Evolutionary conservation across 495 filamentous ascomycete species (phyloP), one percentile per base, ranked within the genome.

Genomic region (Aspergillus sclerotioniger): DNA sequence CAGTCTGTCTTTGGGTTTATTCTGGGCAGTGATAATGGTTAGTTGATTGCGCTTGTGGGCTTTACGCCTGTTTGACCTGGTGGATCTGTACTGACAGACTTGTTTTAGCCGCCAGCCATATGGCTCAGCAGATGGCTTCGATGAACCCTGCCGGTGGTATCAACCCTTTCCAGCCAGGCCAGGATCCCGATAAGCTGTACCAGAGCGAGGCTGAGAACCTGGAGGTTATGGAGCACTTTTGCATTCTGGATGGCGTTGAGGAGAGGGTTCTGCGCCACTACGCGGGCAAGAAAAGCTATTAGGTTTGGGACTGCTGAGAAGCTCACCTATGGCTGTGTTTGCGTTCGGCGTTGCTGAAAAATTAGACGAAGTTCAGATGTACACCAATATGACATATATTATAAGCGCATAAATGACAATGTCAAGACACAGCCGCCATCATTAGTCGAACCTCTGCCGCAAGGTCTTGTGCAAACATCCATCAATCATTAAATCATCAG

Each of bases 1-100:
- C 93, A 97, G 71, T 89, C 92, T 49, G 92, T 98, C n/a, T 98
- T 97, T 75, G 96, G 91, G 61, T 98, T 96, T 70, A 85, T 98
- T 47, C 82, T 98, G 19, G 94, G 94, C 12, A 93, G 88, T 70
- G 93, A 98, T 62, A 98, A 98, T 68, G 84, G 92, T 96, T 77
- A 72, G 86, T 64, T 51, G 39, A 19, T 46, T 17, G 15, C 35
- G 19, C 15, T 43, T 25, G 4, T 13, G 3, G 35, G 15, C 6
- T 16, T 52, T 49, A 2, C 35, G 8, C 16, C 16, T 15, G 6
- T 49, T 25, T 17, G 37, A 6, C 20, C 9, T 15, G 54, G 29
- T 35, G 9, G 29, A 33, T 44, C 32, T 53, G 44, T 33, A 50
- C 46, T 54, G 13, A 54, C 56, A 35, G 44, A 39, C 61, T 28